These are phyloP conservation scores for Chimonanthus salicifolius DNA, from an alignment of 164 flowering plant species.

Conservation along the genomic window DNA sequence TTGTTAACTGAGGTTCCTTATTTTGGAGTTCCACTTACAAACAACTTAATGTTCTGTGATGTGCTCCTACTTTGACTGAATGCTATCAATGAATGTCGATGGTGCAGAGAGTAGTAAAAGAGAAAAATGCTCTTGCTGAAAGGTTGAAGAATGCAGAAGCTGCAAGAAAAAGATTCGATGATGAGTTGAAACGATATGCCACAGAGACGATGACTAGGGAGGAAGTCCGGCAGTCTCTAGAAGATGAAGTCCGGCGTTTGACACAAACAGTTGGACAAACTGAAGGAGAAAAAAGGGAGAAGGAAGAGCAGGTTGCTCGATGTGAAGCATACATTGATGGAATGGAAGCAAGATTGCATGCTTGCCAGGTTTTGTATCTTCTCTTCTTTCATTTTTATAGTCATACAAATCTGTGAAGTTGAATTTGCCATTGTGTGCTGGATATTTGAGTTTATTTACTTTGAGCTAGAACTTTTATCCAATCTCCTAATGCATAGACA, in stretches of 20 bases:
- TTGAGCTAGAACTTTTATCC: too few relatives aligned
- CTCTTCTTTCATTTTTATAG: neutral
- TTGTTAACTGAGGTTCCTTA: too few relatives aligned
- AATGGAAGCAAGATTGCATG: constrained; percentile 81
- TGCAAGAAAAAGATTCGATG: constrained; percentile 86
- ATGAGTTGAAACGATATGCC: constrained; percentile 85
- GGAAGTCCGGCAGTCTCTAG: constrained; percentile 83
- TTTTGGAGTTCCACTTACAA: too few relatives aligned
- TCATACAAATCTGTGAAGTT: neutral
- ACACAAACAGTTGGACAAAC: constrained; percentile 91
- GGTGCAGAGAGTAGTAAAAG: constrained; percentile 82
- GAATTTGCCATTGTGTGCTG: neutral
- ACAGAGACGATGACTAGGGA: constrained; percentile 81
- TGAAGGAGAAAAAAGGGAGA: constrained; percentile 87
- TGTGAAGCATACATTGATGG: constrained; percentile 95
- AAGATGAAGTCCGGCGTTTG: constrained; percentile 85
- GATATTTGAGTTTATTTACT: neutral
- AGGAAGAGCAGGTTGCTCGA: constrained; percentile 93
- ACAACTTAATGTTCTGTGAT: neutral
- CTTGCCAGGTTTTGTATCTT: constrained; percentile 64
- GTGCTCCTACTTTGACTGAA: neutral
- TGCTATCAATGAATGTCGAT: constrained; percentile 8
- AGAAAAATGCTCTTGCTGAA: constrained; percentile 94
- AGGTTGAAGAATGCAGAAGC: constrained; percentile 86
- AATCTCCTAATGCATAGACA: too few relatives aligned